Evolutionary conservation across 1,284 basidiomycete species (phyloP).

Genomic region (Cutaneotrichosporon mucoides): DNA sequence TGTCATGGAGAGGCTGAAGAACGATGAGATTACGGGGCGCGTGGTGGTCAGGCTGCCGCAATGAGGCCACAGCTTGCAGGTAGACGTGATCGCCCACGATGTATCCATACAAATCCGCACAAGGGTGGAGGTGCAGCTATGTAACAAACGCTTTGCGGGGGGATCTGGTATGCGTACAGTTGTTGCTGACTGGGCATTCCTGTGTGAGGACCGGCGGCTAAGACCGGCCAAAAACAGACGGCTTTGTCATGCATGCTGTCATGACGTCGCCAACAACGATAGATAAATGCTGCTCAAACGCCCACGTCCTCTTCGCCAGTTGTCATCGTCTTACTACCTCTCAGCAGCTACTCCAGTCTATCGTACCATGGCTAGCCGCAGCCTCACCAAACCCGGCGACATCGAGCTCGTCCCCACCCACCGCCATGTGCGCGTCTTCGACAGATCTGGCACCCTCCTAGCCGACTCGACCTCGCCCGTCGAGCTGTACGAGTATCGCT

Average conservation of each 20-base stretch:
- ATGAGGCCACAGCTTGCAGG: background rate
- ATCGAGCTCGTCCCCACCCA: background rate
- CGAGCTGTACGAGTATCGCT: constrained; percentile 6
- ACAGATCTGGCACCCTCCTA: background rate
- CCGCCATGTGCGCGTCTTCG: constrained; percentile 4
- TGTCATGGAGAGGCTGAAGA: constrained; percentile 2
- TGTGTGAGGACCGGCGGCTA: no score
- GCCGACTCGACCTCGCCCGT: constrained; percentile 1
- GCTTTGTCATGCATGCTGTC: no score
- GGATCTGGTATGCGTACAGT: no score
- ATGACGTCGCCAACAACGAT: no score
- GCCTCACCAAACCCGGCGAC: constrained; percentile 6
- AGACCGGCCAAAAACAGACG: no score
- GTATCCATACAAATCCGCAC: no score
- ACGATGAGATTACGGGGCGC: background rate
- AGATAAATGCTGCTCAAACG: no score
- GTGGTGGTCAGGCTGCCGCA: constrained; percentile 3
- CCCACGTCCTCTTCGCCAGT: no score
- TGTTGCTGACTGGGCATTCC: no score
- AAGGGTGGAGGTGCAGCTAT: no score
- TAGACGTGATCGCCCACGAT: background rate
- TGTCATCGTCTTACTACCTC: background rate
- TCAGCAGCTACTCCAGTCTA: no score
- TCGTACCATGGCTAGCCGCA: background rate
- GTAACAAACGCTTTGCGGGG: no score